phyloP scores from a whole-genome alignment of 345 rosid genomes.

The Durio zibethinus region DNA sequence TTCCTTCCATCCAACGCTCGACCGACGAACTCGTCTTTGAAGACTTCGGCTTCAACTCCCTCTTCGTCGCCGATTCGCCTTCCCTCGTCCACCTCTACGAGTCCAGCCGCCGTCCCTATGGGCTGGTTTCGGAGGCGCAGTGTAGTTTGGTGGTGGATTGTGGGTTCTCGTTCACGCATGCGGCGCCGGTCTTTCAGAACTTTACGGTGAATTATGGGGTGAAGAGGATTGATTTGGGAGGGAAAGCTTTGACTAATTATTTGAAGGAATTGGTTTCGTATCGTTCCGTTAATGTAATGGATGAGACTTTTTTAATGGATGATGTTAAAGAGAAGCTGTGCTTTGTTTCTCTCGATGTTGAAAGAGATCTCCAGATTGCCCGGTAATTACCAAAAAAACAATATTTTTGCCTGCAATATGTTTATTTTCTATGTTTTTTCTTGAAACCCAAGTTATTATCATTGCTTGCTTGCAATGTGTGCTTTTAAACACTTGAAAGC shows the following conservation, averaged over 20 bases:
- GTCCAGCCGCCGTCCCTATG: constrained; percentile 58
- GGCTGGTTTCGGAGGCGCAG: constrained; percentile 54
- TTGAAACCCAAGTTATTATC: neutral
- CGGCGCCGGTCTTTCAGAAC: constrained; percentile 74
- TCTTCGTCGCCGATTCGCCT: constrained; percentile 64
- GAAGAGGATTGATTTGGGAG: constrained; percentile 83
- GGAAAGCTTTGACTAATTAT: constrained; percentile 88
- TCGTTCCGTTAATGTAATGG: constrained; percentile 76
- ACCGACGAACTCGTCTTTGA: constrained; percentile 91
- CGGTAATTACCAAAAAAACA: constrained; percentile 20
- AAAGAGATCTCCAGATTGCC: constrained; percentile 61
- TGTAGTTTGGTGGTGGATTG: constrained; percentile 87
- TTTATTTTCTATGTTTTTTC: neutral
- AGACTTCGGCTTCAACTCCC: constrained; percentile 72
- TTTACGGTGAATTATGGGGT: constrained; percentile 65
- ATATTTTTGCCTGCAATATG: too few species aligned
- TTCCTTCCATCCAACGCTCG: constrained; percentile 72
- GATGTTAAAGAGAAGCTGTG: constrained; percentile 95
- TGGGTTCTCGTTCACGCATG: constrained; percentile 89
- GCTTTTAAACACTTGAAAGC: neutral
- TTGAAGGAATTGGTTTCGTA: constrained; percentile 85
- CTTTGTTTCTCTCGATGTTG: constrained; percentile 77
- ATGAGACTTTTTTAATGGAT: constrained; percentile 76
- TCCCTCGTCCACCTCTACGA: constrained; percentile 82
- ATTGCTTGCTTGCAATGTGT: neutral